Evolutionary conservation across 1,284 basidiomycete genomes (phyloP).

Genomic region (Dichomitus squalens): DNA sequence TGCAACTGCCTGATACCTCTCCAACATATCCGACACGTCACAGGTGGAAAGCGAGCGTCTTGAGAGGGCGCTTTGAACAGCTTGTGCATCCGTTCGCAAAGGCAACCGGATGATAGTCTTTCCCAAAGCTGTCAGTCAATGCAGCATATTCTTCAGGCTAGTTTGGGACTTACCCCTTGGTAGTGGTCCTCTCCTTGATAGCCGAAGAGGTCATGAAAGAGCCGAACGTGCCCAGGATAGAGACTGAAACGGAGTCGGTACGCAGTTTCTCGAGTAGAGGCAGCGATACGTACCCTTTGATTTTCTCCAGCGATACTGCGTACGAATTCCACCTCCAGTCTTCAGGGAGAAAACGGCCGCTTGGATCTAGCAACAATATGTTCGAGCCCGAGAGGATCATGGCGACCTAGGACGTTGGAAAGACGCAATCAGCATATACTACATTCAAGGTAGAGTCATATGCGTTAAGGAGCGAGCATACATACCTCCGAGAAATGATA

Average conservation of each 20-base stretch:
- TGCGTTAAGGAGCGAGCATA: neutral
- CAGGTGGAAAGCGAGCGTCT: neutral
- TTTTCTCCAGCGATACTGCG: conserved; percentile 29
- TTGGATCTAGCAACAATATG: conserved; percentile 49
- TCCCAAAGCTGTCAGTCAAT: neutral
- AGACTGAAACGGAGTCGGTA: conserved; percentile 28
- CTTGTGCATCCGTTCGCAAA: conserved; percentile 30
- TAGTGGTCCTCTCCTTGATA: conserved; percentile 39
- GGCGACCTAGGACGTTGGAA: conserved; percentile 35
- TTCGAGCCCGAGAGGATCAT: conserved; percentile 45
- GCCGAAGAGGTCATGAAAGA: conserved; percentile 41
- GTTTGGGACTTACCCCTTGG: conserved; percentile 39
- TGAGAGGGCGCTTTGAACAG: conserved; percentile 12
- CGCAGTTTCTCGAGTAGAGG: neutral
- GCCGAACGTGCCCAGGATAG: conserved; percentile 43
- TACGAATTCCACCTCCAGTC: conserved; percentile 27
- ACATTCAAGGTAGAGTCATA: neutral
- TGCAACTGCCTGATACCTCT: conserved; percentile 6
- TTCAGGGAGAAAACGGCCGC: conserved; percentile 39
- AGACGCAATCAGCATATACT: neutral
- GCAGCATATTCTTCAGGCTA: neutral
- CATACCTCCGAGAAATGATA: conserved; percentile 52
- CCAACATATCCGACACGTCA: conserved; percentile 14
- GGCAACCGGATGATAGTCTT: conserved; percentile 55
- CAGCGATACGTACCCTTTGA: conserved; percentile 33